These are phyloP conservation scores for Gymnopilus junonius DNA, from an alignment of 768 basidiomycete species.

Conservation along the genomic window DNA sequence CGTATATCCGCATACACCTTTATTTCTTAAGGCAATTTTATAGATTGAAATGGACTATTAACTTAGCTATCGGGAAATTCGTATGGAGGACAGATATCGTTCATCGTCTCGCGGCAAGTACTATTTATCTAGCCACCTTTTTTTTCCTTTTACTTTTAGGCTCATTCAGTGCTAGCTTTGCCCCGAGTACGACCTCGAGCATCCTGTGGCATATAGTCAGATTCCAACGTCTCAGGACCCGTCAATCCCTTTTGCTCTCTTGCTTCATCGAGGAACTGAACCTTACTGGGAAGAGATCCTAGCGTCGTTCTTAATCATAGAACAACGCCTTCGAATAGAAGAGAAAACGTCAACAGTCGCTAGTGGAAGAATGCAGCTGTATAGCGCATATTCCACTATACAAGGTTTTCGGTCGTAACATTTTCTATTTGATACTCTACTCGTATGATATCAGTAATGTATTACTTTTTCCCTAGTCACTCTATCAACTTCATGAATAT, in stretches of 20 bases:
- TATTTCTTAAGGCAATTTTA: neutral
- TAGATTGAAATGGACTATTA: conserved; percentile 15
- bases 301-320: conserved; percentile 24
- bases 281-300: conserved; percentile 22
- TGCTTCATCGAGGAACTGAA: conserved; percentile 15
- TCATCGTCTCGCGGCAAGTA: conserved; percentile 20
- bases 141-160: neutral
- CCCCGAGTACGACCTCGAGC: conserved; percentile 11
- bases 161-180: conserved; percentile 12
- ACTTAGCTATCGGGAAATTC: conserved; percentile 12
- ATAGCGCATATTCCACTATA: too few species aligned
- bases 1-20: neutral
- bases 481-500: too few species aligned
- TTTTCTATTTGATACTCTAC: too few species aligned
- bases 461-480: too few species aligned
- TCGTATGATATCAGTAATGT: too few species aligned
- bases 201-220: conserved; percentile 21
- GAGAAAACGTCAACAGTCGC: conserved; percentile 14
- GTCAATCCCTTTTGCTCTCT: conserved; percentile 10
- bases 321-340: conserved; percentile 16
- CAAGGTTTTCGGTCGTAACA: too few species aligned
- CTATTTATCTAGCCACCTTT: neutral
- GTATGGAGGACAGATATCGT: conserved; percentile 16
- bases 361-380: neutral
- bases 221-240: neutral